These are phyloP conservation scores for Mallotus japonicus DNA, from an alignment of 441 rosid species.

Conservation along the genomic window DNA sequence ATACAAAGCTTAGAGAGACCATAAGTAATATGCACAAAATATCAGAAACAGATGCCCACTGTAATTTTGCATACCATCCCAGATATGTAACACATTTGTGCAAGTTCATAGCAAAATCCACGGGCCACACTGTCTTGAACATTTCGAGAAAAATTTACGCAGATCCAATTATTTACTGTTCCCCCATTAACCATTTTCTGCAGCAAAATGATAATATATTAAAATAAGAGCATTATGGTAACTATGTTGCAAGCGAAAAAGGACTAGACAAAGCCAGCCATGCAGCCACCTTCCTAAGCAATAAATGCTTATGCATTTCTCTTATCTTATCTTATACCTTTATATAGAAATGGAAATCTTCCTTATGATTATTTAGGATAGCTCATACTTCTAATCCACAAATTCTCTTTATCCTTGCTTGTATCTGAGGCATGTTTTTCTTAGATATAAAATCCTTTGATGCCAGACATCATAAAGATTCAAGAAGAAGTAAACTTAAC, in stretches of 20 bases:
- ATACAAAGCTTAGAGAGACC: slow-evolving; percentile 8
- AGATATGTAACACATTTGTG: slow-evolving; percentile 78
- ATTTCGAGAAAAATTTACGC: slow-evolving; percentile 77
- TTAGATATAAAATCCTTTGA: no score
- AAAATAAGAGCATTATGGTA: background rate
- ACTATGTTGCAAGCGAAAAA: background rate
- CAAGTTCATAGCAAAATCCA: slow-evolving; percentile 79
- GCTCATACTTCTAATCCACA: background rate
- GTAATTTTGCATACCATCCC: slow-evolving; percentile 64
- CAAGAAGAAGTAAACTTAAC: no score
- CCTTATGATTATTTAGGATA: background rate
- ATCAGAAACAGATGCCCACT: background rate
- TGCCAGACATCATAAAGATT: no score
- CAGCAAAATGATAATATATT: slow-evolving; percentile 14
- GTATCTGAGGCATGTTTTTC: background rate
- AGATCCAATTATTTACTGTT: slow-evolving; percentile 78
- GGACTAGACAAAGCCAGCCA: background rate
- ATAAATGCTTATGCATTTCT: background rate
- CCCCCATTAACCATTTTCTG: slow-evolving; percentile 99
- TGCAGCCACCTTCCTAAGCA: background rate
- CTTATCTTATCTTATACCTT: background rate
- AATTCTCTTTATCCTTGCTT: background rate
- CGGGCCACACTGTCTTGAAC: slow-evolving; percentile 72
- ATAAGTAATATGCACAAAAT: slow-evolving; percentile 8
- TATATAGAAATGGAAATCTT: background rate